These are phyloP conservation scores for Pythium guiyangense DNA, from an alignment of 352 stramenopile genomes.

Conservation along the genomic window DNA sequence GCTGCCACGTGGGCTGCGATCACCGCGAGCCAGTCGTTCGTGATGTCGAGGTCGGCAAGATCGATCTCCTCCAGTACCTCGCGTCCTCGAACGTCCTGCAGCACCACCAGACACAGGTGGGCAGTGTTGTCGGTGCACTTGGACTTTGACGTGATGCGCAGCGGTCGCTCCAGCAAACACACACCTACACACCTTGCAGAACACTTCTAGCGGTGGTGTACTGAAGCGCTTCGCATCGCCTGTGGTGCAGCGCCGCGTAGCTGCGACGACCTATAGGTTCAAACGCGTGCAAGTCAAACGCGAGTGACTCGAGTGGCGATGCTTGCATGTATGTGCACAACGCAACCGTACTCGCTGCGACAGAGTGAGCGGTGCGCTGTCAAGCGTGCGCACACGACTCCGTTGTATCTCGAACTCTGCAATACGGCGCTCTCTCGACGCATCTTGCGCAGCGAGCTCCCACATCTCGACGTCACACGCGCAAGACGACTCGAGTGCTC, in stretches of 20 bases:
- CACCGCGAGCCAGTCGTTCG: conserved; percentile 27
- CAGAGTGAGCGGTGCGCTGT: background rate
- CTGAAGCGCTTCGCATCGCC: conserved; percentile 16
- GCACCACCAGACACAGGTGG: background rate
- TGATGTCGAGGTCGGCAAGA: conserved; percentile 18
- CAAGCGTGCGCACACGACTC: background rate
- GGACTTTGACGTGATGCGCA: background rate
- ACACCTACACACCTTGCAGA: conserved; percentile 25
- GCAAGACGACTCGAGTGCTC: too few species aligned
- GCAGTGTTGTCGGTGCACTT: background rate
- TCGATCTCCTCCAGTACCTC: conserved; percentile 22
- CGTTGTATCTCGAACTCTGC: conserved; percentile 1
- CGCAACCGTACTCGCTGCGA: conserved; percentile 1
- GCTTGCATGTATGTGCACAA: too few species aligned
- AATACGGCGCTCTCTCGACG: conserved; percentile 1
- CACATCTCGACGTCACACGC: conserved; percentile 2
- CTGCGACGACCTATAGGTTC: background rate
- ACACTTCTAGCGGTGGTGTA: conserved; percentile 20
- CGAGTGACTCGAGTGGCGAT: too few species aligned
- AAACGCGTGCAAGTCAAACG: too few species aligned
- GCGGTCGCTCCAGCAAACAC: too few species aligned
- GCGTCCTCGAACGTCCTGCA: conserved; percentile 20
- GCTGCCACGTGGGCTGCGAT: conserved; percentile 17
- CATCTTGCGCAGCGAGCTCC: conserved; percentile 4
- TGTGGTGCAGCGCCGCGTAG: background rate